Percentiles rank a stretch among this genome's conserved stretches.
phyloP scores from a whole-genome alignment of 352 stramenopile species.

The Globisporangium polare region DNA sequence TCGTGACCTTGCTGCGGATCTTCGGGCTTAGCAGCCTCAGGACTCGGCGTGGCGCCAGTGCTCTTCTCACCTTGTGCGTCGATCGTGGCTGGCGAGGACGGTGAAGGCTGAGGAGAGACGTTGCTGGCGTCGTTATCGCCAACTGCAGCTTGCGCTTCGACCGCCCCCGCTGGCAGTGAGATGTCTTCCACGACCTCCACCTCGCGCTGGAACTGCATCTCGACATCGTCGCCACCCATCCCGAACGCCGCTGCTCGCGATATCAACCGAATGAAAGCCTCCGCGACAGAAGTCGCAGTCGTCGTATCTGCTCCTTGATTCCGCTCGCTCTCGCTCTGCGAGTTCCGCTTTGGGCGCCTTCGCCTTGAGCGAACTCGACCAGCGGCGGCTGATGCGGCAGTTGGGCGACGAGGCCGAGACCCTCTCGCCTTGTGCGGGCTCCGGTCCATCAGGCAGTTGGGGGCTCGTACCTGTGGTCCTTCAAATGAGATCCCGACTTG shows the following conservation, averaged over 20 bases:
- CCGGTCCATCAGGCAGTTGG: constrained; percentile 3
- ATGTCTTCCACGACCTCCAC: constrained; percentile 8
- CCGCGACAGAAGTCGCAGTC: background rate
- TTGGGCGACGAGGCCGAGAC: background rate
- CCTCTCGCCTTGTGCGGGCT: background rate
- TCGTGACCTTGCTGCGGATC: background rate
- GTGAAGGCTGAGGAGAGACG: background rate
- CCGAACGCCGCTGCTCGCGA: constrained; percentile 1
- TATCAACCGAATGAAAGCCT: background rate
- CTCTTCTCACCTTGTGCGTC: background rate
- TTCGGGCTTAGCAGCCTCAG: background rate
- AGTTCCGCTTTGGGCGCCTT: background rate
- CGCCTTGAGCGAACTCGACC: background rate
- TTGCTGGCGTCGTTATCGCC: background rate
- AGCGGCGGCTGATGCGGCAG: background rate
- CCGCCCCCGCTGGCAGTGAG: background rate
- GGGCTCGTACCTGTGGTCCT: background rate
- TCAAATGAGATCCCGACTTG: background rate
- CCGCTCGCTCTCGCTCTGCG: background rate
- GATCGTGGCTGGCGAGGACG: background rate
- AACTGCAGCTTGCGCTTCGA: background rate
- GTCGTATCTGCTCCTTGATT: background rate
- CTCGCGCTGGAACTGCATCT: background rate
- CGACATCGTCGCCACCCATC: background rate
- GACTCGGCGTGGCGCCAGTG: background rate